phyloP scores from a whole-genome alignment of 2,329 filamentous ascomycete genomes.

The Diaporthe longicolla region DNA sequence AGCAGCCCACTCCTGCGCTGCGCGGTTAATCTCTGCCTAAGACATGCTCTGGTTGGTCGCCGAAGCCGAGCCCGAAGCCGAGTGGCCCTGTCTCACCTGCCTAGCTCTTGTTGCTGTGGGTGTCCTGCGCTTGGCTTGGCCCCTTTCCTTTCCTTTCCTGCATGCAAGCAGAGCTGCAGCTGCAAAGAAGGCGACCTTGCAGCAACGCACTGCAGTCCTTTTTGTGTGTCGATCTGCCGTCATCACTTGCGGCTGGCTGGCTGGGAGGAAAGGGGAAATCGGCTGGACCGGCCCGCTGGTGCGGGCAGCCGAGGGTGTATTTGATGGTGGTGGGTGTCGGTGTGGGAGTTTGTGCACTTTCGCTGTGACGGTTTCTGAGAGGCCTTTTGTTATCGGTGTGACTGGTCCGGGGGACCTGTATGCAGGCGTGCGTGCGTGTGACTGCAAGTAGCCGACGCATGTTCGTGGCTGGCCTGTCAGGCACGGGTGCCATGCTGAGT shows the following conservation, averaged over 20 bases:
- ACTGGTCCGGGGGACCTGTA: neutral
- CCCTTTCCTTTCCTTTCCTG: neutral
- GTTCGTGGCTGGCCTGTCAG: slow-evolving; percentile 30
- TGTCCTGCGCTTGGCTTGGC: slow-evolving; percentile 1
- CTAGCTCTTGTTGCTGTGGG: no score
- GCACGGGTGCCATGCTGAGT: neutral
- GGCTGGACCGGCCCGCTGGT: slow-evolving; percentile 9
- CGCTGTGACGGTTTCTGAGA: neutral
- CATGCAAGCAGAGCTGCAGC: neutral
- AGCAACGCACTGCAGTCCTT: neutral
- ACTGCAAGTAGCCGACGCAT: slow-evolving; percentile 8
- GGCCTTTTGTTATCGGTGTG: neutral
- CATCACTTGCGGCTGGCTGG: neutral
- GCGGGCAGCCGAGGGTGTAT: neutral
- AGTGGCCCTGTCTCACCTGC: slow-evolving; percentile 1
- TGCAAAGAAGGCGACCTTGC: neutral
- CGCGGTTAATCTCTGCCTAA: slow-evolving; percentile 24
- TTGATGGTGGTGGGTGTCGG: neutral
- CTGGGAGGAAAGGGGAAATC: no score
- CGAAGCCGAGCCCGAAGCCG: slow-evolving; percentile 23
- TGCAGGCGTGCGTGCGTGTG: neutral
- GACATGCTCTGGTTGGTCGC: slow-evolving; percentile 8
- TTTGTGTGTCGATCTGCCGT: slow-evolving; percentile 10
- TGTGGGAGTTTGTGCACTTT: neutral
- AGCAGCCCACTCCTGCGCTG: neutral